Evolutionary conservation across 2,329 filamentous ascomycete genomes (phyloP), one percentile per base, ranked within the genome.

Genomic region (Neopestalotiopsis clavispora): DNA sequence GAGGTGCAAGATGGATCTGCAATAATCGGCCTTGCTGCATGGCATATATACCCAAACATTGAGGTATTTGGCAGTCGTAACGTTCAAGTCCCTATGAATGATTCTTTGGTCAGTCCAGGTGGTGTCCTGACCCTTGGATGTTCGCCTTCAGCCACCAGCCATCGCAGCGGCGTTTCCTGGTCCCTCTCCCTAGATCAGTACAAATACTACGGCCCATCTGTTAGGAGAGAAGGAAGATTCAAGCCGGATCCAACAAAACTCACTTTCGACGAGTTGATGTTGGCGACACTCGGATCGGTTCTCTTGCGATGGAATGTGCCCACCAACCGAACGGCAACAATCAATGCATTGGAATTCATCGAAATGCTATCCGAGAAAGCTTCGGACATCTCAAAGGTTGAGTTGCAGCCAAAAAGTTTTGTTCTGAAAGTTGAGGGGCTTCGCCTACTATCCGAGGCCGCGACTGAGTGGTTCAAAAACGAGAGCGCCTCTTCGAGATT

Each of bases 31-130:
- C 64, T 71, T 32, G 67, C 66, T 4, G 66, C 70, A 13, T 71
- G 70, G 70, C 70, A 71, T 23, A 65, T 71, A 23, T 71, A 64
- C 49, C 70, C 68, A 3, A 52, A 67, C 23, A 69, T 69, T 42
- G 38, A 66, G 3, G 64, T 69, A 13, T 71, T 71, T 45, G 56
- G 64, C 9, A 20, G 1, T 17, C 28, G 7, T 3, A 63, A 52
- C 17, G n/a, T 30, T 6, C 49, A 49, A 1, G 34, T 69, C 0
- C 9, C 42, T 1, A 71, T 71, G 70, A 38, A 69, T 9, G 70
- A 69, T 32, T 1, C 63, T 13, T 32, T 66, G 2, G 59, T 71
- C 38, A 58, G 66, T 20, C 52, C 58, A 14, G 68, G 69, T 0
- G 70, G 69, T 4, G 61, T 69, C 12, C 17, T 70, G 1, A 70